A percentile compares a stretch with the other conserved stretches of the same genome.
Conservation (phyloP, 1,139 yeast species). For the Candida dubliniensis region DNA sequence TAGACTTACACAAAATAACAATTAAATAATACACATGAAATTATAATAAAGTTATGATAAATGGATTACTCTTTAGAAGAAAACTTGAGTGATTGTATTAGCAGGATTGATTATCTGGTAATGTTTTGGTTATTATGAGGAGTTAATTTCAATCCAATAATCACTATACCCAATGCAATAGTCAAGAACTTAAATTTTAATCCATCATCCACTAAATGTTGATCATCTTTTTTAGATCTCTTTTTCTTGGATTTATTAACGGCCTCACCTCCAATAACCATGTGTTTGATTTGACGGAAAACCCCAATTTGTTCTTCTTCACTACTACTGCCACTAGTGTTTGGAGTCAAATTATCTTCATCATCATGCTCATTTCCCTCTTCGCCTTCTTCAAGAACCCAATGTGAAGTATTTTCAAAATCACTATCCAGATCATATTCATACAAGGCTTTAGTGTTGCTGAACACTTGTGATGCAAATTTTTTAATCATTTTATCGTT, state of each 20-base stretch:
- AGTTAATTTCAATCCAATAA: conserved; percentile 43
- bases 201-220: conserved; percentile 38
- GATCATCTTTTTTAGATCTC: conserved; percentile 20
- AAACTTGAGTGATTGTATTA: too few relatives aligned
- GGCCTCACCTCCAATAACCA: conserved; percentile 33
- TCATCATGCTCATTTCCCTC: conserved; percentile 18
- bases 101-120: background rate
- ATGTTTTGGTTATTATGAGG: conserved; percentile 15
- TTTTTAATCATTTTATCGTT: conserved; percentile 26
- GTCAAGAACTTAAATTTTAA: conserved; percentile 46
- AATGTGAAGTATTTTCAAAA: conserved; percentile 15
- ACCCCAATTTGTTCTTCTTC: conserved; percentile 27
- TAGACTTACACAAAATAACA: too few relatives aligned
- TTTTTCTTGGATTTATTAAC: conserved; percentile 18
- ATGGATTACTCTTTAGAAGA: too few relatives aligned
- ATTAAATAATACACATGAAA: too few relatives aligned
- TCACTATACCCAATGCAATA: conserved; percentile 45
- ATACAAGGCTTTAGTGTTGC: conserved; percentile 9
- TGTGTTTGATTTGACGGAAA: conserved; percentile 36
- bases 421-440: conserved; percentile 17
- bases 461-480: conserved; percentile 39
- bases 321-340: conserved; percentile 10
- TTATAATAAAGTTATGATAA: too few relatives aligned
- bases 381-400: conserved; percentile 18
- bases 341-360: conserved; percentile 10